Percentiles rank a stretch among this genome's conserved stretches.
Evolutionary conservation across 164 flowering plant species (phyloP).

Genomic region (Vitis rotundifolia): DNA sequence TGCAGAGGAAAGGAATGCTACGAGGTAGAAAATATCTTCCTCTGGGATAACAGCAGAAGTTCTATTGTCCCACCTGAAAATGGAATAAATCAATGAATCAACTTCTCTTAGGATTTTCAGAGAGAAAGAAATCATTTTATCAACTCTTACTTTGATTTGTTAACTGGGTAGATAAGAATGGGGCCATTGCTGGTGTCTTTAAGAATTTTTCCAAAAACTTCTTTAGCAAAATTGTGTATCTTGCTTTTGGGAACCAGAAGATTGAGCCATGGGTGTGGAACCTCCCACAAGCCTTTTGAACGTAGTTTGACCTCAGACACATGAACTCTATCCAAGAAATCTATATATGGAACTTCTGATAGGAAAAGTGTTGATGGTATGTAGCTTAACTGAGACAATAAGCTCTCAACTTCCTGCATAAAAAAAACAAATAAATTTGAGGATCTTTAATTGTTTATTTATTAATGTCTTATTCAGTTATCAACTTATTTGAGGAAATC

Average conservation of each 20-base stretch:
- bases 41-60: slow-evolving; percentile 61
- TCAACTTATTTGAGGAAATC: background rate
- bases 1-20: slow-evolving; percentile 63
- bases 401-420: slow-evolving; percentile 46
- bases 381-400: slow-evolving; percentile 40
- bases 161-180: slow-evolving; percentile 58
- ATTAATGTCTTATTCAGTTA: background rate
- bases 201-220: slow-evolving; percentile 48
- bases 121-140: background rate
- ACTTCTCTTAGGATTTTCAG: background rate
- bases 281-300: slow-evolving; percentile 58
- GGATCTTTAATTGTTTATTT: background rate
- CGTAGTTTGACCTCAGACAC: slow-evolving; percentile 48
- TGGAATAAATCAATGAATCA: background rate
- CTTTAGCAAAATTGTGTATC: slow-evolving; percentile 45
- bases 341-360: slow-evolving; percentile 49
- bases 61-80: slow-evolving; percentile 67
- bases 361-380: slow-evolving; percentile 43
- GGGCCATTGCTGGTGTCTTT: slow-evolving; percentile 57
- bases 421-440: background rate
- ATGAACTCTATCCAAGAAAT: slow-evolving; percentile 62
- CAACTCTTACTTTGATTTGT: slow-evolving; percentile 48
- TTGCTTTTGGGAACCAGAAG: slow-evolving; percentile 51
- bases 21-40: slow-evolving; percentile 60
- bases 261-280: slow-evolving; percentile 66